Percentiles rank a stretch among this genome's conserved stretches.
Conservation (phyloP, 371 early-diverging fungal genomes). For the Parasitella parasitica region DNA sequence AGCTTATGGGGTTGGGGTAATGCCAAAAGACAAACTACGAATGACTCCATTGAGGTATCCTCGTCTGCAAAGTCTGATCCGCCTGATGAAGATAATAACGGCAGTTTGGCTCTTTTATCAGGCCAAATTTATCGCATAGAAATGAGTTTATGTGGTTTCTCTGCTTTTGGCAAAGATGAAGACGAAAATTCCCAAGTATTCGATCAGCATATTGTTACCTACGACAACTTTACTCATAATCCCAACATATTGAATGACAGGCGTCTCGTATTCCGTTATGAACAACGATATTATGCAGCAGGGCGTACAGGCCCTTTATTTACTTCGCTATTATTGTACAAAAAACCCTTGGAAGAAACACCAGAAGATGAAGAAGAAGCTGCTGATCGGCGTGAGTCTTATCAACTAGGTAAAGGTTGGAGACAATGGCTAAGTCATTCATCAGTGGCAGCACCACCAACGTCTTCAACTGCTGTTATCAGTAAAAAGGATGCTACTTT, state of each 20-base stretch:
- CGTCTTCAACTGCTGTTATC: neutral
- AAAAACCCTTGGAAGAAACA: conserved; percentile 15
- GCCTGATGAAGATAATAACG: neutral
- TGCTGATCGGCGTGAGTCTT: conserved; percentile 32
- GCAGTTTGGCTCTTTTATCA: conserved; percentile 19
- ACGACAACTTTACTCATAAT: conserved; percentile 60
- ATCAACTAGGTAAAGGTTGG: conserved; percentile 38
- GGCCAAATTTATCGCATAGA: conserved; percentile 42
- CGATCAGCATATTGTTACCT: conserved; percentile 54
- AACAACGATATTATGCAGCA: conserved; percentile 51
- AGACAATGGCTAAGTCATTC: conserved; percentile 52
- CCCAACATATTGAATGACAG: conserved; percentile 66
- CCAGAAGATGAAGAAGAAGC: neutral
- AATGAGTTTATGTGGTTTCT: conserved; percentile 55
- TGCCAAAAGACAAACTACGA: conserved; percentile 3
- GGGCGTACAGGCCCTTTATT: conserved; percentile 48
- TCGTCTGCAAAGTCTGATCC: conserved; percentile 9
- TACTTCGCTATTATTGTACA: conserved; percentile 54
- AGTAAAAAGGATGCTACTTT: neutral
- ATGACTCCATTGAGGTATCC: conserved; percentile 3
- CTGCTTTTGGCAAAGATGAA: conserved; percentile 35
- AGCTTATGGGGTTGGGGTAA: conserved; percentile 41
- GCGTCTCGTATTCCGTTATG: conserved; percentile 65
- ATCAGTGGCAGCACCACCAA: conserved; percentile 24
- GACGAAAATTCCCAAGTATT: conserved; percentile 60